These are phyloP conservation scores for Prunus dulcis DNA, from an alignment of 306 rosid genomes.

Conservation along the genomic window DNA sequence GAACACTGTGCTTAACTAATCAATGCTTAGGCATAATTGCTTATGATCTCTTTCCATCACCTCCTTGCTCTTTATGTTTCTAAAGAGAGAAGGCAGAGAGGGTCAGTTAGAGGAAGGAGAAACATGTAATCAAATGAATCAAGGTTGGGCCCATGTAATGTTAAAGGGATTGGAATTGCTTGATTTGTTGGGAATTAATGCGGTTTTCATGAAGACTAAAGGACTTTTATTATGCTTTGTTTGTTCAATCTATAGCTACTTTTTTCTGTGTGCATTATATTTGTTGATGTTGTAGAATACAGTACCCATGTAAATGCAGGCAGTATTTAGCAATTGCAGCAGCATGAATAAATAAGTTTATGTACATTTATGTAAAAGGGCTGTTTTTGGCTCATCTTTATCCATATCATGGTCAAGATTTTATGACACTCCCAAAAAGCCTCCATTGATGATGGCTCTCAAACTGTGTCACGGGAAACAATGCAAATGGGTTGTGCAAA, in stretches of 20 bases:
- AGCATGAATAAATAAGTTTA: not conserved
- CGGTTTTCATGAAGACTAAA: not conserved
- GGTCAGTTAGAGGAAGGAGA: not conserved
- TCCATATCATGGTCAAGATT: no score
- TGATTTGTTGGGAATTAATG: not conserved
- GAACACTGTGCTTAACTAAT: not conserved
- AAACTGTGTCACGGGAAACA: not conserved
- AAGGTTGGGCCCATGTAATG: not conserved
- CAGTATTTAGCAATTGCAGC: slow-evolving; percentile 9
- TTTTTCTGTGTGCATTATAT: not conserved
- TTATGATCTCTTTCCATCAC: not conserved
- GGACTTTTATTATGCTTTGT: not conserved
- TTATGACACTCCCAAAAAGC: not conserved
- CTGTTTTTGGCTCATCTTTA: no score
- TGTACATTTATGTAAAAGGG: not conserved
- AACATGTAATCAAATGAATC: not conserved
- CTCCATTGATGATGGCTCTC: not conserved
- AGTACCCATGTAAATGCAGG: slow-evolving; percentile 1
- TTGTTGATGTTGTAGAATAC: slow-evolving; percentile 1
- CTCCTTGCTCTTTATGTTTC: not conserved
- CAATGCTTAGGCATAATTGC: not conserved
- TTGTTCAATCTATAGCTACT: not conserved
- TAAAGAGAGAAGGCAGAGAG: not conserved
- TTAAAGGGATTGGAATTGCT: not conserved
- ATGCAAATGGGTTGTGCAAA: not conserved